phyloP scores from a whole-genome alignment of 2,329 filamentous ascomycete genomes.

The Tolypocladium paradoxum region DNA sequence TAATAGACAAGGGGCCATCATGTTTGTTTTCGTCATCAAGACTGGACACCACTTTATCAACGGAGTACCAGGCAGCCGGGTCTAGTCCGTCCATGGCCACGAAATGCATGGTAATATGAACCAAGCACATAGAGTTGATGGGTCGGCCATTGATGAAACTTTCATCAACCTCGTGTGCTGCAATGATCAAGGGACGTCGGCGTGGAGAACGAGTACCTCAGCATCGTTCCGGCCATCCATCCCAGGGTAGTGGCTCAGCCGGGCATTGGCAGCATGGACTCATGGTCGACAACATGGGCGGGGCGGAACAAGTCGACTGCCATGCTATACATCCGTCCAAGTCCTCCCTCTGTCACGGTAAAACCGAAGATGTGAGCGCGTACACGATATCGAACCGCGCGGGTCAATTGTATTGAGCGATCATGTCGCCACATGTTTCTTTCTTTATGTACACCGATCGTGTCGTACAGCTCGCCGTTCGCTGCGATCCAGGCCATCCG shows the following conservation, averaged over 20 bases:
- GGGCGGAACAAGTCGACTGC: too few relatives aligned
- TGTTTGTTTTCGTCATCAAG: too few relatives aligned
- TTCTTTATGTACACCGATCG: constrained; percentile 24
- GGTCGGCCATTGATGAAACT: too few relatives aligned
- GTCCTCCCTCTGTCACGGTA: too few relatives aligned
- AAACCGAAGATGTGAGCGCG: too few relatives aligned
- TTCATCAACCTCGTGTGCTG: too few relatives aligned
- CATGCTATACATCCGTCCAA: background rate
- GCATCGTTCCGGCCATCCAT: background rate
- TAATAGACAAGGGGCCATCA: too few relatives aligned
- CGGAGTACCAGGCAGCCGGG: too few relatives aligned
- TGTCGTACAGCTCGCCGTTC: constrained; percentile 15
- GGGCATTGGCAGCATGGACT: background rate
- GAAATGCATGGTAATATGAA: too few relatives aligned
- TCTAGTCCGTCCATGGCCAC: too few relatives aligned
- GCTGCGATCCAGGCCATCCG: constrained; percentile 6
- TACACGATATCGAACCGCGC: background rate
- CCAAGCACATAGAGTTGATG: too few relatives aligned
- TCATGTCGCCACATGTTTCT: constrained; percentile 3
- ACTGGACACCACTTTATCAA: too few relatives aligned
- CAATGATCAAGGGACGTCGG: background rate
- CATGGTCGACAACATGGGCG: background rate
- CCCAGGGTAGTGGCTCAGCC: background rate
- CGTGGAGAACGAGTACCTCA: background rate
- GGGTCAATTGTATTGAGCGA: background rate